phyloP scores from a whole-genome alignment of 129 eudicot genomes.

The Rutidosis leptorrhynchoides region DNA sequence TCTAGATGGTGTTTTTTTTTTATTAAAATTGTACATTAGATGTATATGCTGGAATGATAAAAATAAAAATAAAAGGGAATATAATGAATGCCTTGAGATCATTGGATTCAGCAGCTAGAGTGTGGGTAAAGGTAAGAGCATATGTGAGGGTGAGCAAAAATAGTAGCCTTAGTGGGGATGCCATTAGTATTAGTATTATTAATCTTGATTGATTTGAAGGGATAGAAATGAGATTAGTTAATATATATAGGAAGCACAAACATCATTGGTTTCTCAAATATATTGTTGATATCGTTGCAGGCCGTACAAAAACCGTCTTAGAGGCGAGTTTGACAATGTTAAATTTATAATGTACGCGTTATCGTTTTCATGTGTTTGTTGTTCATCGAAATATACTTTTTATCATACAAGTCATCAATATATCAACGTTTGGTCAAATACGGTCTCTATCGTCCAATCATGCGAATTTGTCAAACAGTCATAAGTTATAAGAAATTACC shows the following conservation, averaged over 20 bases:
- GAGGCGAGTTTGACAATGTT: constrained; percentile 28
- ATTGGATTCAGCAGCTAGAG: constrained; percentile 32
- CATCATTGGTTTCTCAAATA: constrained; percentile 27
- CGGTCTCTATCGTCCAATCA: neutral
- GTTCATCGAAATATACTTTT: constrained; percentile 11
- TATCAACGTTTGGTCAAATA: neutral
- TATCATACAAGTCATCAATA: neutral
- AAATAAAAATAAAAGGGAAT: neutral
- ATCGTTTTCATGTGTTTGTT: neutral
- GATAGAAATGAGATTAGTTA: neutral
- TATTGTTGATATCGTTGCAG: constrained; percentile 19
- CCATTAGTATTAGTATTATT: constrained; percentile 1
- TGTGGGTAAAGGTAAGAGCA: constrained; percentile 22
- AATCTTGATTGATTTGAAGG: neutral
- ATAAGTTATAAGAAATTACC: neutral
- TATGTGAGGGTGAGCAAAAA: constrained; percentile 22
- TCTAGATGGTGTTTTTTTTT: too few species aligned
- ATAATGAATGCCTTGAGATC: constrained; percentile 30
- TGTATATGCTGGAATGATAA: too few species aligned
- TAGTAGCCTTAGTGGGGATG: constrained; percentile 28
- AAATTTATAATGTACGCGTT: neutral
- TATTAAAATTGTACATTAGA: too few species aligned
- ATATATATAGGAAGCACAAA: constrained; percentile 17
- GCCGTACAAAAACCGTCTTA: constrained; percentile 17
- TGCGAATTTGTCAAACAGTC: neutral